Base-by-base conservation (phyloP, 768 basidiomycete species). In the Dentipellis fragilis region DNA sequence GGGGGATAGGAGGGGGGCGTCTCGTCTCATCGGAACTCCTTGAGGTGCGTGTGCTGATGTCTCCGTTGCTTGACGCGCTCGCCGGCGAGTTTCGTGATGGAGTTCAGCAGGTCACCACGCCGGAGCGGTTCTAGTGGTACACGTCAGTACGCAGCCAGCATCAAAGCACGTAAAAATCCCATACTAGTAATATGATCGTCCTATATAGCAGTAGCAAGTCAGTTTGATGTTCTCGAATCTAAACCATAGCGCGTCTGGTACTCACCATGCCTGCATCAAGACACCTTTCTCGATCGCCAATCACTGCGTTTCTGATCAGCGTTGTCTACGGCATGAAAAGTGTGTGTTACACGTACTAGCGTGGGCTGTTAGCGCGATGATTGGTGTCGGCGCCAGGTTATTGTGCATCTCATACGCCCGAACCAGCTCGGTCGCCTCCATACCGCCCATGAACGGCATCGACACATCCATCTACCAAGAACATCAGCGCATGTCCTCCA, bases 401-500 rank as follows among this genome's bases (percentile, higher is more conserved):
- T 82, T 82, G 59, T 84, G 78, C 66, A 78, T 72, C 72, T 98
- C 95, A 65, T 84, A 91, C 38, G 81, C 79, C 52, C 95, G 83
- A 58, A 97, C 96, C 56, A 91, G 75, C 60, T 93, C 87, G 0
- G 96, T 99, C 1, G 95, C 92, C 70, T 99, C 94, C 85, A 95
- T 92, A 60, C 95, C 94, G 51, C 94, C 93, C 92, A 98, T 97
- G 71, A 94, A 87, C 6, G 93, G 92, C 92, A 95, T 94, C 10
- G 93, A 96, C 12, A 96, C 87, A 64, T 97, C 94, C 95, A 97
- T 97, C 89, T 95, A 58, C 29, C 14, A 51, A 42, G 35, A 59
- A 58, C 14, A 60, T 16, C 19, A 17, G 16, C 40, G 11, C 37
- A 48, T 16, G 12, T 34, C 10, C 40, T 22, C 46, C 37, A 48